Evolutionary conservation across 768 basidiomycete genomes (phyloP), one percentile per base, ranked within the genome.

Genomic region (Lactifluus subvellereus): DNA sequence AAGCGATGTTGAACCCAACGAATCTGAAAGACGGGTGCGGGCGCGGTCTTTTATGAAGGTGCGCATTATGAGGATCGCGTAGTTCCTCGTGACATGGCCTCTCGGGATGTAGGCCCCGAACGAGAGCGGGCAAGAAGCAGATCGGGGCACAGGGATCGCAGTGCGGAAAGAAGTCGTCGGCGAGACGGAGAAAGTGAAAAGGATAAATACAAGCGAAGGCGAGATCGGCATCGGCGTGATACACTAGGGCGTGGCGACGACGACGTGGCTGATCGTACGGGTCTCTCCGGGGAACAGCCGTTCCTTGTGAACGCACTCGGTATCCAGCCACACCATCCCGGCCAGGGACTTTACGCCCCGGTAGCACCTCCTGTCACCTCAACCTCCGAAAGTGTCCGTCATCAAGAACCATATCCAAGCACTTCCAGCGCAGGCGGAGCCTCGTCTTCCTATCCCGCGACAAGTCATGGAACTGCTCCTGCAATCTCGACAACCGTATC

Each of bases 11-110:
- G 27, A 54, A 10, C 14, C 22, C 27, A n/a, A 30, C 37, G 8
- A 22, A n/a, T 5, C 35, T 8, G 35, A 43, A 49, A 60, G 59
- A 64, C 63, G 16, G 58, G 64, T 1, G 55, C 54, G 9, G 65
- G 65, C 54, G 62, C 61, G 2, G 62, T 63, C 6, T 66, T 6
- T n/a, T 59, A 54, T 49, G 52, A 64, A 47, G 65, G 65, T n/a
- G 57, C 62, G 22, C 57, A 32, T 33, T 51, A 59, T 20, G 65
- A 59, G 3, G 62, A 66, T 13, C 65, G 65, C 35, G 65, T 66
- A 1, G 57, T 66, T 4, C 65, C 65, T 11, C 62, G 40, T 55
- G 62, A 59, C 16, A 54, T 55, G 63, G 54, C 58, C 33, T 20
- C 54, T 45, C 52, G 57, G 37, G 62, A 64, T 37, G 38, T 22